Evolutionary conservation across 768 basidiomycete genomes (phyloP).

Genomic region (Suillus subluteus): DNA sequence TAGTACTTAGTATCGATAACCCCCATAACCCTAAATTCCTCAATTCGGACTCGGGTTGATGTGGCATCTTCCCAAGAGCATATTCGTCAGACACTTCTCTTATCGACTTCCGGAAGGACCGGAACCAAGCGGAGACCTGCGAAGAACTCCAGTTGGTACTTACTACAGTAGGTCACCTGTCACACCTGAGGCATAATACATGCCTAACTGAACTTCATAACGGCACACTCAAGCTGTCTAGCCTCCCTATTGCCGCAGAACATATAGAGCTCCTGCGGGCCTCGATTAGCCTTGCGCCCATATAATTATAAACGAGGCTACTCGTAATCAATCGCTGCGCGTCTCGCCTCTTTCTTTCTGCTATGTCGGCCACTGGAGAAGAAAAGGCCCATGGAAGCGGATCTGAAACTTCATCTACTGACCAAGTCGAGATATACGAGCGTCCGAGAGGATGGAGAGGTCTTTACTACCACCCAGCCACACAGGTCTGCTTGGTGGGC

Average conservation of each 20-base stretch:
- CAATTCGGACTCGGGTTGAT: constrained; percentile 1
- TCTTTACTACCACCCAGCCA: constrained; percentile 57
- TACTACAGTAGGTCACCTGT: not conserved
- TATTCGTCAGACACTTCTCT: not conserved
- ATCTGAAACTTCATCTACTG: constrained; percentile 2
- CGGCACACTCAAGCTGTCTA: not conserved
- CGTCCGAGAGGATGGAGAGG: constrained; percentile 56
- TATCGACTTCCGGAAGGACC: not conserved
- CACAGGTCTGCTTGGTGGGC: constrained; percentile 59
- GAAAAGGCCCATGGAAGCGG: constrained; percentile 12
- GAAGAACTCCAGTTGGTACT: not conserved
- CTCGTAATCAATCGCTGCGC: not conserved
- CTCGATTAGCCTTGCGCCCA: constrained; percentile 5
- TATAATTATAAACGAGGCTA: constrained; percentile 1
- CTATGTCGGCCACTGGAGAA: constrained; percentile 7
- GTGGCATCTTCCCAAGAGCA: not conserved
- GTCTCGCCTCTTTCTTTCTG: not conserved
- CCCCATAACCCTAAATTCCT: not conserved
- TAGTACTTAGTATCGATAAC: not conserved
- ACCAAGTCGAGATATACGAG: constrained; percentile 38
- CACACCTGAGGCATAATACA: not conserved
- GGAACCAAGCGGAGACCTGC: constrained; percentile 1
- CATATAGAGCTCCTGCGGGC: not conserved
- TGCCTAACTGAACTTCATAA: not conserved
- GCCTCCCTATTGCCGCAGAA: constrained; percentile 1